Evolutionary conservation across 2,329 filamentous ascomycete species (phyloP).

Genomic region (Trichothecium roseum): DNA sequence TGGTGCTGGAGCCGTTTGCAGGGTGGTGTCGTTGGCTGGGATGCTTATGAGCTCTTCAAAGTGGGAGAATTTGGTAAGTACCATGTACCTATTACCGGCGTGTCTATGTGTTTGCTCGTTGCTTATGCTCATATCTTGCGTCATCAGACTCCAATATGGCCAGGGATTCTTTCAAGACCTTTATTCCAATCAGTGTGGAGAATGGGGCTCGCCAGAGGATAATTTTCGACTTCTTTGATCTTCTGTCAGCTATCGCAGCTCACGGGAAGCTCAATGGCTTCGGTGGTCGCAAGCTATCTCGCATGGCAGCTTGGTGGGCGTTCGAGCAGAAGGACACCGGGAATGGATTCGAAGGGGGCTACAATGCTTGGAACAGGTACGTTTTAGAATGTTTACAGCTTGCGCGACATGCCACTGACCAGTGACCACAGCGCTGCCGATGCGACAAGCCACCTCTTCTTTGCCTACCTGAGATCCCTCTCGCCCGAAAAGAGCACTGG

Average conservation of each 20-base stretch:
- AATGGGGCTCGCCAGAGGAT: slow-evolving; percentile 77
- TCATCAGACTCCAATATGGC: slow-evolving; percentile 76
- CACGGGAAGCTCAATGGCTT: slow-evolving; percentile 90
- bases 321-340: slow-evolving; percentile 84
- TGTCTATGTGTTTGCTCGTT: too few relatives aligned
- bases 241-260: slow-evolving; percentile 81
- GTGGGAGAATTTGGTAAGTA: slow-evolving; percentile 77
- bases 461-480: slow-evolving; percentile 86
- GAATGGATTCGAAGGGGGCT: slow-evolving; percentile 90
- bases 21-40: slow-evolving; percentile 91
- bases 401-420: slow-evolving; percentile 8
- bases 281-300: slow-evolving; percentile 83
- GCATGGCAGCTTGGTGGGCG: slow-evolving; percentile 97
- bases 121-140: slow-evolving; percentile 10
- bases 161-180: slow-evolving; percentile 88
- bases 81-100: slow-evolving; percentile 3
- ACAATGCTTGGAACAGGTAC: slow-evolving; percentile 76
- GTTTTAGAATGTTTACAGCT: slow-evolving; percentile 12
- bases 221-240: slow-evolving; percentile 93
- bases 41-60: slow-evolving; percentile 92
- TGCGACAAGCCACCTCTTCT: slow-evolving; percentile 94
- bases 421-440: slow-evolving; percentile 64
- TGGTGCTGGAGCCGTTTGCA: slow-evolving; percentile 96
- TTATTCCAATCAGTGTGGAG: slow-evolving; percentile 88
- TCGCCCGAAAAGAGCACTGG: slow-evolving; percentile 69